Conservation (phyloP, 192 early-diverging fungal species). For the Linnemannia exigua region DNA sequence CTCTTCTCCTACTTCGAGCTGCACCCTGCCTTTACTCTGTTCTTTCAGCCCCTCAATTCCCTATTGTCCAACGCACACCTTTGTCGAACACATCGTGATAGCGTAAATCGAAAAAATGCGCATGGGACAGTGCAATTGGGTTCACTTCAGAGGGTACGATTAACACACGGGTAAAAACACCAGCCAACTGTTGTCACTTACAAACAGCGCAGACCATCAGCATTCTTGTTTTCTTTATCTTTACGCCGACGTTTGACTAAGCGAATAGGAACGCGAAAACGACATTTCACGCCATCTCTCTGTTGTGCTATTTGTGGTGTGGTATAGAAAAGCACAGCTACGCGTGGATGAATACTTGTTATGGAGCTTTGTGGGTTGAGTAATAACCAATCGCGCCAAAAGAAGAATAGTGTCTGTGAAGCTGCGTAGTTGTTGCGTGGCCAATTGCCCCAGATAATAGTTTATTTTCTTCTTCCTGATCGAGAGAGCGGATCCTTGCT, state of each 20-base stretch:
- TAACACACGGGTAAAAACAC: no score
- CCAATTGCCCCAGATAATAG: not conserved
- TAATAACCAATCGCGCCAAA: not conserved
- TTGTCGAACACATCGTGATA: no score
- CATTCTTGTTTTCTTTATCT: no score
- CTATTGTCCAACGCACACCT: no score
- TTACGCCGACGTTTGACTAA: not conserved
- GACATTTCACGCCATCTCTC: conserved; percentile 4
- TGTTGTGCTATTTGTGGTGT: not conserved
- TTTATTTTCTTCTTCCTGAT: not conserved
- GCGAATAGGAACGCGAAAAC: not conserved
- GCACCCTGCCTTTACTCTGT: not conserved
- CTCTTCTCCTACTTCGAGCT: not conserved
- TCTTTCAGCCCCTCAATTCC: no score
- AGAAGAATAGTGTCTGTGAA: not conserved
- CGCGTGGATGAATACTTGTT: not conserved
- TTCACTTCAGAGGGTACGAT: no score
- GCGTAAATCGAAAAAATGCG: no score
- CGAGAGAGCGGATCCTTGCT: not conserved
- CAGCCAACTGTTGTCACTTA: no score
- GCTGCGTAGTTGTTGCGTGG: conserved; percentile 1
- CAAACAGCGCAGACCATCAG: no score
- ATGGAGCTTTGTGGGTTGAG: not conserved
- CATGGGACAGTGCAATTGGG: no score
- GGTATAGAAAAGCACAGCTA: not conserved